Evolutionary conservation across 164 flowering plant genomes (phyloP), one percentile per base, ranked within the genome.

Genomic region (Stephania cephalantha): DNA sequence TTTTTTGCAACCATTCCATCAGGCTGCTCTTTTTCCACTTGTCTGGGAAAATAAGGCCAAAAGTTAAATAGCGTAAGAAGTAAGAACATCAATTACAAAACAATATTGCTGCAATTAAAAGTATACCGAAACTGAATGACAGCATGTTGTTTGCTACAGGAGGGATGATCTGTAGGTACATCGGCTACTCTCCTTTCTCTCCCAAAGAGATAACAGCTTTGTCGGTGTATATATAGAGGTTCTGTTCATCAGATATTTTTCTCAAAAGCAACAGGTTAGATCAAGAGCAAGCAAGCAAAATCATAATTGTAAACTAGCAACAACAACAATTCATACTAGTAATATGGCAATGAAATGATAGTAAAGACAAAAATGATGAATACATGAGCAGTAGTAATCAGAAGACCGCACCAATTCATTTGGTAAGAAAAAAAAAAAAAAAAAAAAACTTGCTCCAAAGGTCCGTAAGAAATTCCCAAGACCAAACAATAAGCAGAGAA

Each of bases 141-240:
- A 71, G 97, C 95, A 87, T 92, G 97, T 77, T 92, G 98, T 83
- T 95, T 95, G 97, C 99, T 93, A 81, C 99, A 95, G 12, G 98
- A 93, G n/a, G 99, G 99, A 71, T 93, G 98, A 75, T 95, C 99
- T 25, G 98, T 93, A 20, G 99, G 99, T 69, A 95, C 79, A 58
- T 95, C 98, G 29, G 98, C 99, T 30, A 93, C 96, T 84, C 94
- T 90, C 74, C 99, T 87, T 79, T 95, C 99, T 82, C 99, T 87
- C 63, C 99, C 99, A 82, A 95, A 95, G 77, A 95, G 97, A 80
- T 93, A 95, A 85, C 96, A 93, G 83, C 87, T 95, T 79, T 92
- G 95, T 15, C 99, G 92, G 80, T 93, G 97, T 75, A 95, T 86
- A 76, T 92, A 93, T 25, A 93, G 88, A 65, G 99, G 98, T 69